Evolutionary conservation across 2,329 filamentous ascomycete genomes (phyloP), one percentile per base, ranked within the genome.

Genomic region (Claviceps africana): DNA sequence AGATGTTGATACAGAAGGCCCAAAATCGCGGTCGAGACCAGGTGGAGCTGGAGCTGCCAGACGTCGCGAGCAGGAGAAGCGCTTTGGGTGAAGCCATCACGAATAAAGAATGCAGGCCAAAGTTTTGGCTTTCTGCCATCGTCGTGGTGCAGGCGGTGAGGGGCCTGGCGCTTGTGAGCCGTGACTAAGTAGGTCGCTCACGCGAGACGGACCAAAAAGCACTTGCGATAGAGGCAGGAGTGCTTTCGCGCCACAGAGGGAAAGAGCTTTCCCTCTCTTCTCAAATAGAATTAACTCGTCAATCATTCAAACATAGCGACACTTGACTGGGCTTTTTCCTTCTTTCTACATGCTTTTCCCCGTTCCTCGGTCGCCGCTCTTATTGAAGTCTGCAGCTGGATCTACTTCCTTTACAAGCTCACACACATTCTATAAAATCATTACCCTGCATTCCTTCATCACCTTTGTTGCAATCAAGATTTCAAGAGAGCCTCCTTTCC

Each of bases 81-180:
- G 17, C 17, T 46, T 31, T 19, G 15, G 9, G 22, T 40, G 48
- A 53, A 47, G 50, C 42, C 25, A 50, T 47, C 54, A 44, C 42
- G 51, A 48, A 33, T 4, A 17, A 48, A 33, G 3, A 17, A 15
- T 4, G 28, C 39, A 43, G 22, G 19, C 40, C 42, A 56, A 61
- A 56, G 55, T 61, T 61, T 59, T 53, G 5, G 3, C 13, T 35
- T n/a, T 47, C 45, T 47, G 45, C 45, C 45, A 59, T 60, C 57
- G 31, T 22, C 17, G 10, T 45, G 25, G 28, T 21, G 28, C 56
- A 51, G 52, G 61, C 60, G 58, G 50, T 65, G 58, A 47, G 25
- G 43, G 22, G 43, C 21, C n/a, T 22, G 10, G 13, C 22, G 21
- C 19, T 22, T 6, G 22, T 21, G 19, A 11, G 11, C 40, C 39